Percentiles rank a stretch among this genome's conserved stretches.
phyloP scores from a whole-genome alignment of 345 rosid genomes.

The Microcos paniculata region DNA sequence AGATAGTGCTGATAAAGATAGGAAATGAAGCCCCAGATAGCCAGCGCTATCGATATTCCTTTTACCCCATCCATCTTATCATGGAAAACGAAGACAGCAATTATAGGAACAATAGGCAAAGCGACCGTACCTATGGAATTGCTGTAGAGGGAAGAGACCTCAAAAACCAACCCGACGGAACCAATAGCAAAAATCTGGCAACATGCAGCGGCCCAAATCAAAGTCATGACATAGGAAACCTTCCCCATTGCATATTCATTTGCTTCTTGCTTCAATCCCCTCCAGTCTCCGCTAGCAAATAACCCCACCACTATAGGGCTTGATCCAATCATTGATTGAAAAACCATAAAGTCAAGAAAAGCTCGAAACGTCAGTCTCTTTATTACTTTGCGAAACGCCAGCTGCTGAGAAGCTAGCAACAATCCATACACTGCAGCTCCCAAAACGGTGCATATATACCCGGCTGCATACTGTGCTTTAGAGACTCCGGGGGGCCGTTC shows the following conservation, averaged over 20 bases:
- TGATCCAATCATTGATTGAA: constrained; percentile 38
- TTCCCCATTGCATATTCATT: constrained; percentile 42
- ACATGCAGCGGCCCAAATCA: constrained; percentile 39
- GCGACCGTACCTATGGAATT: too few relatives aligned
- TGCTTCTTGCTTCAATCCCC: constrained; percentile 43
- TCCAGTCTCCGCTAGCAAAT: too few relatives aligned
- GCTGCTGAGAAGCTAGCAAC: constrained; percentile 37
- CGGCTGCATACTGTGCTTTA: constrained; percentile 24
- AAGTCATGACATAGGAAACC: constrained; percentile 39
- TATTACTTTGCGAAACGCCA: too few relatives aligned
- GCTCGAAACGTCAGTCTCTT: constrained; percentile 31
- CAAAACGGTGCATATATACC: constrained; percentile 46
- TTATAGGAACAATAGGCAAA: constrained; percentile 54
- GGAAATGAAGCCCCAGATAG: constrained; percentile 55
- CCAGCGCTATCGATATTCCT: too few relatives aligned
- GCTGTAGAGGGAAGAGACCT: too few relatives aligned
- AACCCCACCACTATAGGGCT: constrained; percentile 40
- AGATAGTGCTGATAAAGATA: constrained; percentile 55
- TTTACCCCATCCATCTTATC: constrained; percentile 58
- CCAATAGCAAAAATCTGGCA: constrained; percentile 44
- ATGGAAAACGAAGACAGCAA: constrained; percentile 47
- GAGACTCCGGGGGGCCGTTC: constrained; percentile 16
- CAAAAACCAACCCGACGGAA: constrained; percentile 41
- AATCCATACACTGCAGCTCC: constrained; percentile 50
- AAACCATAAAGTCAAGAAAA: constrained; percentile 43